Evolutionary conservation across 2,329 filamentous ascomycete species (phyloP), one percentile per base, ranked within the genome.

Genomic region (Penicillium freii): DNA sequence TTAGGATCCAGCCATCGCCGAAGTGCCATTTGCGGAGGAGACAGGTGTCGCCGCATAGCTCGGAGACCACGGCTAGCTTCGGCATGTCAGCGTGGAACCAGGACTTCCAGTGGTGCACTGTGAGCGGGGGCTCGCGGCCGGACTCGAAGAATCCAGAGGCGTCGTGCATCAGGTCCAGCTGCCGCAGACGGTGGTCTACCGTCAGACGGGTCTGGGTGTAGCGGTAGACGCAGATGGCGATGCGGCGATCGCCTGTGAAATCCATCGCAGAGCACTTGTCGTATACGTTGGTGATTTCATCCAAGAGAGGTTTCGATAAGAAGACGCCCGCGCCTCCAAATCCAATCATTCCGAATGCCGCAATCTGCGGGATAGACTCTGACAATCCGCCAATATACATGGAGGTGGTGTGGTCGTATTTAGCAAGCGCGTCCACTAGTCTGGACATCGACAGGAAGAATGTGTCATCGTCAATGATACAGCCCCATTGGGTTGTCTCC

Each of bases 101-200:
- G 13, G 79, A 82, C 68, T 85, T 86, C 83, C 84, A 87, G 73
- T 87, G 84, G 67, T 87, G 84, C 7, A 87, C 73, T 49, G 80
- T 84, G 13, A 86, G 71, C 0, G 82, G 80, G n/a, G 75, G 72
- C 31, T 66, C 66, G 25, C 78, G 71, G 1, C 82, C 82, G 2
- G 80, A 79, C 71, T 87, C 84, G 68, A 85, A 87, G 65, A 86
- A 85, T 0, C 84, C 85, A 2, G 81, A 80, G 23, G 80, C 70
- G 58, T 87, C 84, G 34, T 76, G 78, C 36, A 73, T 73, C 60
- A 86, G 72, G 66, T 87, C 84, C 52, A 86, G 76, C 69, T 87
- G 84, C 61, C 81, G 80, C 21, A 87, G 75, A 2, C 80, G 81
- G 6, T 78, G 77, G n/a, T 86, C 73, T 29, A 82, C 70, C 1